Evolutionary conservation across 495 filamentous ascomycete genomes (phyloP).

Genomic region (Daldinia concentrica): DNA sequence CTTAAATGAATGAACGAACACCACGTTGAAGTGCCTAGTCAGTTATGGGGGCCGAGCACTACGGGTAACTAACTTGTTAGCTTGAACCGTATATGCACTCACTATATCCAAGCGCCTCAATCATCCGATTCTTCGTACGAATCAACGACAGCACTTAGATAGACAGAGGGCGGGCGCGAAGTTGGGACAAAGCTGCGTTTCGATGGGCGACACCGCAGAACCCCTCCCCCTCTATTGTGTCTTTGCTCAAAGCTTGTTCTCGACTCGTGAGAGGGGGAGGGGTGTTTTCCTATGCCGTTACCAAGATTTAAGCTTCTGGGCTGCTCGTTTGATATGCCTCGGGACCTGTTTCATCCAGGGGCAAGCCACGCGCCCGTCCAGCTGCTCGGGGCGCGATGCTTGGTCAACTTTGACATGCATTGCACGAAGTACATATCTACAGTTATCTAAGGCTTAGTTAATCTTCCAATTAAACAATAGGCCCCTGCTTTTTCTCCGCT

Average conservation of each 20-base stretch:
- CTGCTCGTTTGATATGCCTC: conserved; percentile 28
- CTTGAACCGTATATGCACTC: neutral
- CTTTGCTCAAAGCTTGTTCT: neutral
- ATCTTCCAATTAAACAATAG: neutral
- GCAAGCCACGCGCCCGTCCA: conserved; percentile 12
- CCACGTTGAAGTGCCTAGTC: neutral
- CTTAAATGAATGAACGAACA: neutral
- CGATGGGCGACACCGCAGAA: conserved; percentile 11
- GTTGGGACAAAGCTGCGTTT: conserved; percentile 24
- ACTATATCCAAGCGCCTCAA: neutral
- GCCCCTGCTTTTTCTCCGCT: neutral
- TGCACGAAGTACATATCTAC: neutral
- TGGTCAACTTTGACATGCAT: neutral
- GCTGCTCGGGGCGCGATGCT: conserved; percentile 9
- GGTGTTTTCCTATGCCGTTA: neutral
- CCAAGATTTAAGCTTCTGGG: conserved; percentile 26
- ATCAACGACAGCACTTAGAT: neutral
- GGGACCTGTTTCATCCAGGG: conserved; percentile 33
- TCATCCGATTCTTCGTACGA: neutral
- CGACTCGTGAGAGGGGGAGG: neutral
- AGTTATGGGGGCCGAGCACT: neutral
- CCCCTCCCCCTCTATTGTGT: conserved; percentile 13
- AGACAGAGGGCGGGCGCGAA: conserved; percentile 5
- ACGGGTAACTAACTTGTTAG: neutral
- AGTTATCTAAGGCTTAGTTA: neutral